Base-by-base conservation (phyloP, 352 stramenopile species). In the Phytophthora pinifolia region DNA sequence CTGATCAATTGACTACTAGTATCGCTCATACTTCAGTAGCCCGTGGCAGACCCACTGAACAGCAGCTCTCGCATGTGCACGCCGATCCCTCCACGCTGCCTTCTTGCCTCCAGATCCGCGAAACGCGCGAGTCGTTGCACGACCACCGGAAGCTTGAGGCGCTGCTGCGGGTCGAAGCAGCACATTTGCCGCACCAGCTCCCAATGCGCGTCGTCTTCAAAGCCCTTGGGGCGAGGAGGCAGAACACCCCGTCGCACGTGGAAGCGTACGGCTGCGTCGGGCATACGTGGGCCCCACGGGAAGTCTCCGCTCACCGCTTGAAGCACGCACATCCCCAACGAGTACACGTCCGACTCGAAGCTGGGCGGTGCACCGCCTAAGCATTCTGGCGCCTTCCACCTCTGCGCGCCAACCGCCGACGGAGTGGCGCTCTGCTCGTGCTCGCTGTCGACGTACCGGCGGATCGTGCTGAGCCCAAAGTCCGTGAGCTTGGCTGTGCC, bases 251-350 rank as follows among this genome's bases (percentile, higher is more conserved):
- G 59, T 20, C 52, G 54, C 6, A 70, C 65, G 29, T 74, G 60
- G 36, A 64, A 70, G 25, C 61, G 60, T 13, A 74, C 65, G 0
- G 65, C 65, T 12, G 53, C 54, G 31, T 73, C 65, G 0, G 65
- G 65, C 51, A 74, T 62, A 0, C 54, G 53, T 5, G 15, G 20
- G 1, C 62, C 65, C 56, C 57, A 74, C 10, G 65, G 65, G 15
- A 62, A 65, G 3, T 71, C 59, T 0, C 61, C 65, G 12, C 52
- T 68, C 2, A 65, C 36, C 4, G 65, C 65, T 31, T 74, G 59
- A 7, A 74, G 48, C 9, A 71, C 45, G 34, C 65, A 74, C 65
- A 74, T 74, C 14, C 65, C 65, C 30, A 74, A 63, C 12, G 65
- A 74, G 29, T 68, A 74, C 25, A 71, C 39, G 39, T 74, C 65